These are phyloP conservation scores for Manihot esculenta DNA, from an alignment of 441 rosid species.

Conservation along the genomic window DNA sequence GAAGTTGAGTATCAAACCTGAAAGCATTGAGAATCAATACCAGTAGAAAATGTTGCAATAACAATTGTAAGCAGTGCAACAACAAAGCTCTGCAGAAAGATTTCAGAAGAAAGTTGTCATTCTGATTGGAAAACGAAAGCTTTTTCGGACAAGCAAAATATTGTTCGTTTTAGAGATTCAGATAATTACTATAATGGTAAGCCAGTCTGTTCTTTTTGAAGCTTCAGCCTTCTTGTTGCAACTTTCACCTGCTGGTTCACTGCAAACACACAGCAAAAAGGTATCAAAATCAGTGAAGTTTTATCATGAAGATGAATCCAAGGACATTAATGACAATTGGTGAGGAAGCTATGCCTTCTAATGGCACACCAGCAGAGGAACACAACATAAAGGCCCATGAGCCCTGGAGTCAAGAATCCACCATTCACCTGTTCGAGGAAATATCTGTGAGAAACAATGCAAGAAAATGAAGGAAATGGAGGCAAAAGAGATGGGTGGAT, in stretches of 20 bases:
- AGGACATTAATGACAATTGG: background rate
- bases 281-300: too few species aligned
- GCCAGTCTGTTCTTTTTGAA: slow-evolving; percentile 88
- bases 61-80: slow-evolving; percentile 86
- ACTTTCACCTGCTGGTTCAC: slow-evolving; percentile 90
- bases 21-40: slow-evolving; percentile 90
- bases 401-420: slow-evolving; percentile 84
- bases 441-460: background rate
- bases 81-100: slow-evolving; percentile 67
- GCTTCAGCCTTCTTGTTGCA: slow-evolving; percentile 87
- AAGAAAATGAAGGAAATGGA: slow-evolving; percentile 6
- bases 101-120: too few species aligned
- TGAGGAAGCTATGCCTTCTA: slow-evolving; percentile 56
- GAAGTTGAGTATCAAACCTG: slow-evolving; percentile 53
- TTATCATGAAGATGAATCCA: background rate
- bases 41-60: slow-evolving; percentile 92
- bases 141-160: background rate
- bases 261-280: slow-evolving; percentile 35
- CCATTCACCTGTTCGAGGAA: slow-evolving; percentile 56
- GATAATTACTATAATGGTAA: slow-evolving; percentile 79
- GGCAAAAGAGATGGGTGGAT: background rate
- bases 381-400: slow-evolving; percentile 93
- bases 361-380: slow-evolving; percentile 98
- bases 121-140: background rate
- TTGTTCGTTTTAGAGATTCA: slow-evolving; percentile 4